Evolutionary conservation across 2,329 filamentous ascomycete genomes (phyloP).

Genomic region (Penicillium brevicompactum): DNA sequence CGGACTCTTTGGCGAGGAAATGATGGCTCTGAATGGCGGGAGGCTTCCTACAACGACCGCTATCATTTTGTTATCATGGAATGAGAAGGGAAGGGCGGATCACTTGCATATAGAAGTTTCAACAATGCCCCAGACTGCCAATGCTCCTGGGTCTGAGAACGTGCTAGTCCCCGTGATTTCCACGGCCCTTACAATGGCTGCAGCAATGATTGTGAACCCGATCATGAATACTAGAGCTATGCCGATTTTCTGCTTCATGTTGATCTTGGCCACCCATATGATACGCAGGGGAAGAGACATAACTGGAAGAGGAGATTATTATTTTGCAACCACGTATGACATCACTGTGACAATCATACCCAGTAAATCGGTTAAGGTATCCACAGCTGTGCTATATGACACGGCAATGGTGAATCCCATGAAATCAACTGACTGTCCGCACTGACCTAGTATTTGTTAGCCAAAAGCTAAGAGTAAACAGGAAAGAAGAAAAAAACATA

Average conservation of each 20-base stretch:
- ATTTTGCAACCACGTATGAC: not conserved
- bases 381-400: slow-evolving; percentile 23
- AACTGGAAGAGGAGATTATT: slow-evolving; percentile 16
- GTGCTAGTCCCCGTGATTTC: slow-evolving; percentile 23
- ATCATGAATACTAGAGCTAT: slow-evolving; percentile 32
- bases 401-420: slow-evolving; percentile 20
- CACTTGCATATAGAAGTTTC: slow-evolving; percentile 22
- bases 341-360: slow-evolving; percentile 11
- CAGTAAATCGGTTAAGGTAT: slow-evolving; percentile 27
- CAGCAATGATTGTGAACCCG: slow-evolving; percentile 26
- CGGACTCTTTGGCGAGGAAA: slow-evolving; percentile 7
- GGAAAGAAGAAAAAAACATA: not conserved
- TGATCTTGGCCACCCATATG: slow-evolving; percentile 30
- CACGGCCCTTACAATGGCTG: slow-evolving; percentile 30
- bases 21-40: slow-evolving; percentile 19
- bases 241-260: slow-evolving; percentile 28
- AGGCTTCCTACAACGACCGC: slow-evolving; percentile 22
- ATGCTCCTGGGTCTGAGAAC: slow-evolving; percentile 20
- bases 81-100: not conserved
- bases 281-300: slow-evolving; percentile 34
- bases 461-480: not conserved
- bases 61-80: not conserved
- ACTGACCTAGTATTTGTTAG: slow-evolving; percentile 13
- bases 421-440: slow-evolving; percentile 16
- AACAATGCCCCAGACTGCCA: slow-evolving; percentile 22